phyloP scores from a whole-genome alignment of 2,329 filamentous ascomycete genomes.

The Xylariaceae sp. region DNA sequence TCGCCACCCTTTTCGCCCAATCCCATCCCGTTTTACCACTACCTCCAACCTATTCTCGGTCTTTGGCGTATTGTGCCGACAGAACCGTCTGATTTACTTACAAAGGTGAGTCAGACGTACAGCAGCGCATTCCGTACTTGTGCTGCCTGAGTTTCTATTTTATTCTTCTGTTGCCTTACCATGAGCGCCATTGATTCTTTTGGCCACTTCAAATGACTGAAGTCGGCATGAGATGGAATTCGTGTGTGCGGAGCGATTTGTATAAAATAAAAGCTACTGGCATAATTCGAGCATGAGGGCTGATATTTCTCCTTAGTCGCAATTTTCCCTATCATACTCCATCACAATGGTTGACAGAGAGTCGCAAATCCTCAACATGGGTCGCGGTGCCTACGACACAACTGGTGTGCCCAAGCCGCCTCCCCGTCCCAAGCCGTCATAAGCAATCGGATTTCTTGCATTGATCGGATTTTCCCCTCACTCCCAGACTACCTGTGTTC shows the following conservation, averaged over 20 bases:
- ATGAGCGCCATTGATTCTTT: constrained; percentile 4
- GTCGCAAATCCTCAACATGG: constrained; percentile 32
- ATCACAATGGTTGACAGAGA: constrained; percentile 30
- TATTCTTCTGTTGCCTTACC: constrained; percentile 8
- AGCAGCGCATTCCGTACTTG: constrained; percentile 16
- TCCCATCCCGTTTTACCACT: constrained; percentile 23
- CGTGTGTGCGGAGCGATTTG: constrained; percentile 2
- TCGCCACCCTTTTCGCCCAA: constrained; percentile 29
- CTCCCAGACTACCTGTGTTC: too few relatives aligned
- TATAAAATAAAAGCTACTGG: constrained; percentile 14
- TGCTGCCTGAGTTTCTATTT: constrained; percentile 20
- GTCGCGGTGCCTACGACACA: constrained; percentile 34
- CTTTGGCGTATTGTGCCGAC: constrained; percentile 24
- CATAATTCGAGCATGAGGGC: constrained; percentile 8
- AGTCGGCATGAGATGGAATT: constrained; percentile 14
- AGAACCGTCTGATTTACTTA: too few relatives aligned
- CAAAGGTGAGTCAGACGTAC: constrained; percentile 34
- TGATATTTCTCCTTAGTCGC: constrained; percentile 15
- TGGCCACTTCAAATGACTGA: constrained; percentile 13
- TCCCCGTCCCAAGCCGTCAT: constrained; percentile 32
- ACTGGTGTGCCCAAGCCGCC: constrained; percentile 35
- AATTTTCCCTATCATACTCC: constrained; percentile 3
- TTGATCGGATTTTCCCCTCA: too few relatives aligned
- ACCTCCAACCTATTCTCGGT: constrained; percentile 15
- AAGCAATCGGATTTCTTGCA: too few relatives aligned